These are phyloP conservation scores for Micractinium conductrix DNA, from an alignment of 139 green algal species.

Conservation along the genomic window DNA sequence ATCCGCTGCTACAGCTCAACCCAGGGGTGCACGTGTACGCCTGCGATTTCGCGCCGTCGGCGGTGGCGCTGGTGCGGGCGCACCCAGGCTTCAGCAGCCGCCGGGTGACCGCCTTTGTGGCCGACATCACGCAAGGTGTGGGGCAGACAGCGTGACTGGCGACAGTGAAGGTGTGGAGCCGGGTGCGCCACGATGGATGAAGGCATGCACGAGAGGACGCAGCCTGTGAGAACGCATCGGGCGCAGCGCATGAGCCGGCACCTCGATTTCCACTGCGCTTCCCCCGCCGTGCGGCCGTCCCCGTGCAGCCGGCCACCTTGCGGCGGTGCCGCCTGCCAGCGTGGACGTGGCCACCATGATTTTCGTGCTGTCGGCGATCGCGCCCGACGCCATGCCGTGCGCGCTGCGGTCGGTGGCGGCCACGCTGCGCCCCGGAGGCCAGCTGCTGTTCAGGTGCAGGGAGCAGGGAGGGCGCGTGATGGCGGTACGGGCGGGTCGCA, in stretches of 20 bases:
- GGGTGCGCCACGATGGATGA: too few species aligned
- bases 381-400: conserved; percentile 70
- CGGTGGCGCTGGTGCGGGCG: conserved; percentile 76
- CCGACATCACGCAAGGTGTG: conserved; percentile 90
- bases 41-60: conserved; percentile 89
- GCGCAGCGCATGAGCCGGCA: too few species aligned
- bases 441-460: conserved; percentile 80
- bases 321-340: conserved; percentile 25
- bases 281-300: neutral
- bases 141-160: too few species aligned
- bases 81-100: conserved; percentile 35
- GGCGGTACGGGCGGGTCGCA: neutral
- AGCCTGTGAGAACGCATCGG: too few species aligned
- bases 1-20: conserved; percentile 85
- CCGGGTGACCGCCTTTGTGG: conserved; percentile 80
- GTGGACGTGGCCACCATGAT: conserved; percentile 76
- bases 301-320: too few species aligned
- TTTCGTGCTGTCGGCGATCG: conserved; percentile 95
- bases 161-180: too few species aligned
- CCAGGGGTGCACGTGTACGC: conserved; percentile 68
- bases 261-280: too few species aligned
- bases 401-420: conserved; percentile 67
- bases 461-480: conserved; percentile 48
- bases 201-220: too few species aligned
- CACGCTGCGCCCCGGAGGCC: conserved; percentile 67